Evolutionary conservation across 2,329 filamentous ascomycete genomes (phyloP).

Genomic region (Neophaeococcomyces aloes): DNA sequence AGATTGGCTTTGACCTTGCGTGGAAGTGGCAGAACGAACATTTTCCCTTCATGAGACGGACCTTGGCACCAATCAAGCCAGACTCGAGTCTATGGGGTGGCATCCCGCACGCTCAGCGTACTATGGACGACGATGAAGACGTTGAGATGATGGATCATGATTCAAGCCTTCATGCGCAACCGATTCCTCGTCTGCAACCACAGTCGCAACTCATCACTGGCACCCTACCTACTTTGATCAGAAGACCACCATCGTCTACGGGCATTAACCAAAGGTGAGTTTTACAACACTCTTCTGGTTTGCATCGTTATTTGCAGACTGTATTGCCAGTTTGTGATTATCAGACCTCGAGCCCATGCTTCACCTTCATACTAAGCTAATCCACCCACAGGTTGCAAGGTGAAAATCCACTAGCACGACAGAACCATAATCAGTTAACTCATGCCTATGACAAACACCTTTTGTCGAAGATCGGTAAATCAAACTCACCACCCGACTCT

Average conservation of each 20-base stretch:
- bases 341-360: neutral
- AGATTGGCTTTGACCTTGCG: slow-evolving; percentile 48
- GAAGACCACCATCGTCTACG: slow-evolving; percentile 16
- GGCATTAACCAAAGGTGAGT: slow-evolving; percentile 20
- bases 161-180: slow-evolving; percentile 26
- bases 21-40: slow-evolving; percentile 53
- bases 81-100: slow-evolving; percentile 42
- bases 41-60: slow-evolving; percentile 35
- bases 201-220: slow-evolving; percentile 12
- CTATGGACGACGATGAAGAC: slow-evolving; percentile 24
- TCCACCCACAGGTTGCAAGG: slow-evolving; percentile 42
- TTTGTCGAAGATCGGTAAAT: slow-evolving; percentile 51
- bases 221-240: slow-evolving; percentile 63
- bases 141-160: slow-evolving; percentile 30
- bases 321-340: neutral
- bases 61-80: slow-evolving; percentile 38
- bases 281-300: neutral
- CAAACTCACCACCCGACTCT: slow-evolving; percentile 44
- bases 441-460: slow-evolving; percentile 54
- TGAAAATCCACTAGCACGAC: slow-evolving; percentile 48
- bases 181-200: slow-evolving; percentile 19
- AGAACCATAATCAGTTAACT: slow-evolving; percentile 48
- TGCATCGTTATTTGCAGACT: neutral
- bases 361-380: slow-evolving; percentile 3
- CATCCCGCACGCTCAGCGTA: slow-evolving; percentile 24